Evolutionary conservation across 2,329 filamentous ascomycete species (phyloP), one percentile per base, ranked within the genome.

Genomic region (Alternaria angustiovoidea): DNA sequence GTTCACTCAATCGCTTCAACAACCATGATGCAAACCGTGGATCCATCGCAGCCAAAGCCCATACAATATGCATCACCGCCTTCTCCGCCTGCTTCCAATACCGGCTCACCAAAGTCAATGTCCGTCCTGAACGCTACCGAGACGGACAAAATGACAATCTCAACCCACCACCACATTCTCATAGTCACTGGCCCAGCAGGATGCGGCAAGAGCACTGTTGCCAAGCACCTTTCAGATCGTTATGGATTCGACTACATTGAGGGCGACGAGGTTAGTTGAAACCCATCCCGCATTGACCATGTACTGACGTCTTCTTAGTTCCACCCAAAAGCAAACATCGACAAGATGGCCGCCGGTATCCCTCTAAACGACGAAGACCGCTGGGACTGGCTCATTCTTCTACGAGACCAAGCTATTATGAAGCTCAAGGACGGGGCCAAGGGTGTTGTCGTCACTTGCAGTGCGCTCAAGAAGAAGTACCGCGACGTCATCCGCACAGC

Each of bases 391-490:
- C 88, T 99, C 18, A 82, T 83, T 55, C 67, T 78, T 7, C 78
- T 84, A 9, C 81, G 83, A 66, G 80, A 84, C 65, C 72, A 81
- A 67, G 78, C 81, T 4, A 69, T 83, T 61, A 65, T 61, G 18
- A 68, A 77, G 6, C 66, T 81, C 46, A 69, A 73, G 48, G 46
- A 73, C 2, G 76, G 78, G 7, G 68, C 76, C 28, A 70, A 76
- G 28, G 82, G 93, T 49, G 95, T 97, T n/a, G 92, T 99, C 51
- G 87, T 99, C 62, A 97, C 95, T 54, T 99, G 95, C 85, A 97
- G 93, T 12, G 95, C 94, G 1, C 86, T 99, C 54, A 98, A 98
- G 85, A 91, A 92, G 78, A 97, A 96, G 81, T 99, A 99, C 84
- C 90, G 95, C 70, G 95, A 99, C 67, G 81, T 83, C 54, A 80